Base-by-base conservation (phyloP, 2,329 filamentous ascomycete genomes). In the Helotiales sp. region DNA sequence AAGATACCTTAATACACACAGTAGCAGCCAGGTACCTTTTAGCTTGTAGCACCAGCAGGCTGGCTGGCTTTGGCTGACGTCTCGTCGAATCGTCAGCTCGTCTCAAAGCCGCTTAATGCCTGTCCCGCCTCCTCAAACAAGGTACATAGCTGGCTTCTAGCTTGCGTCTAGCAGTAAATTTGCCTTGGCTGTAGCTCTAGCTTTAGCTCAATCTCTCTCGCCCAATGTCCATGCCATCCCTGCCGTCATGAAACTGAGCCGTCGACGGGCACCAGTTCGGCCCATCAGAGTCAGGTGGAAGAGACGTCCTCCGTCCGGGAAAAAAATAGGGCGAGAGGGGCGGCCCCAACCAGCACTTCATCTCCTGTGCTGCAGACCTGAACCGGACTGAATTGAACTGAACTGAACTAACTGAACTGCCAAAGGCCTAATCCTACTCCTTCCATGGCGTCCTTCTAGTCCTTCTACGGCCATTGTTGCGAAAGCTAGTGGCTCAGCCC, bases 171-270 rank as follows among this genome's bases (percentile, higher is more conserved):
- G 24, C 6, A 15, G 37, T 40, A 40, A 13, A 6, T 3, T 11
- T 7, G 37, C 6, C 5, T 6, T 7, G 13, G 37, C 37, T 40
- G 6, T 40, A 40, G 17, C 17, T 20, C 40, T 45, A 45, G 34
- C 34, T 40, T n/a, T n/a, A n/a, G n/a, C n/a, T n/a, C n/a, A n/a
- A n/a, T n/a, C n/a, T n/a, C 20, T 26, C 45, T 15, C 20, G 20
- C 20, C 45, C 20, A n/a, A 34, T 52, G 45, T 40, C 54, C n/a
- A 47, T 50, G 62, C 34, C 28, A 66, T 55, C 71, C 71, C 45
- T 45, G 70, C 54, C 32, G 20, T 67, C 64, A 37, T 73, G 71
- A 73, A 71, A 73, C 70, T 60, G 61, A 55, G 54, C 65, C 57
- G 59, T 67, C 49, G 49, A 26, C 49, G 49, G 62, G 63, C 61